Base-by-base conservation (phyloP, 345 rosid genomes). In the Lepidium aucheri region DNA sequence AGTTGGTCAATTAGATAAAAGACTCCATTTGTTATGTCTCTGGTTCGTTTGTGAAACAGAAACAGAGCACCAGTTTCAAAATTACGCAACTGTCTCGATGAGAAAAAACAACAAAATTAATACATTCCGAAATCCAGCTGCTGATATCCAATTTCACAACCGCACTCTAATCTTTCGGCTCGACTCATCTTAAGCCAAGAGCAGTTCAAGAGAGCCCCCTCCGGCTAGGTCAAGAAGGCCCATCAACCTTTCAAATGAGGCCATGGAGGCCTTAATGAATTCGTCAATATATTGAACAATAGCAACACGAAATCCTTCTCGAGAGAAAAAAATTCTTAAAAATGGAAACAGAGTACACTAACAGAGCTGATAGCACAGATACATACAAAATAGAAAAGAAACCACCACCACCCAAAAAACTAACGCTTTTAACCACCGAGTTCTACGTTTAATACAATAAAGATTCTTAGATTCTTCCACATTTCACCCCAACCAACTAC, bases 361-460 rank as follows among this genome's bases (percentile, higher is more conserved):
- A 68, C 57, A 57, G 32, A 45, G 44, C 60, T 40, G 50, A 66
- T 41, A 34, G 66, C 67, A 26, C 24, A 20, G 46, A 57, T 68
- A 63, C 57, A 70, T 70, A 70, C 56, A 70, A 44, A 53, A 43
- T 15, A 15, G 26, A 18, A 20, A 1, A 34, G 14, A 35, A 46
- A 40, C 56, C 36, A 38, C 32, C 69, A 58, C 50, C 9, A 52
- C 36, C 65, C 65, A 58, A 32, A 59, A 59, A 60, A 22, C 67
- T 60, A 69, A n/a, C 68, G 62, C n/a, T 63, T 63, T 69, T 6
- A 34, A 17, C 69, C 57, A 28, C 63, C 43, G 20, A 44, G 57
- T 63, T 63, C 32, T 45, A 34, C 39, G 5, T 71, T 63, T 71
- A 11, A 47, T 63, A 63, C 70, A 38, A 13, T 20, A 54, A 28